Evolutionary conservation across 306 rosid species (phyloP).

Genomic region (Boehmeria nivea): DNA sequence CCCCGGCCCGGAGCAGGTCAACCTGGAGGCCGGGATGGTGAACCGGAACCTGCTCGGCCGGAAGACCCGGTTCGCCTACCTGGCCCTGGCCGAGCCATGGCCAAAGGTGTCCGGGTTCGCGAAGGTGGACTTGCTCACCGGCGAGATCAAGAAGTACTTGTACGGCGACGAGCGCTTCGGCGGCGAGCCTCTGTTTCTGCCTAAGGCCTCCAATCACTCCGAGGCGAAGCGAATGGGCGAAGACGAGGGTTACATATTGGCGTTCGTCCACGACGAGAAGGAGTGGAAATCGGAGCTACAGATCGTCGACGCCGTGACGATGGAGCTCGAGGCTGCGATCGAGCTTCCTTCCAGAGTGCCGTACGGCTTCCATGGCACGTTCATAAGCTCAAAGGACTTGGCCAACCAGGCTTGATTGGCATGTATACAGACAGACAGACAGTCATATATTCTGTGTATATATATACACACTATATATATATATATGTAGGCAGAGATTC

Average conservation of each 20-base stretch:
- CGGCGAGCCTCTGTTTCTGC: constrained; percentile 89
- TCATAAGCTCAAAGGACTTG: constrained; percentile 56
- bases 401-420: constrained; percentile 42
- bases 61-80: constrained; percentile 60
- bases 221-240: constrained; percentile 30
- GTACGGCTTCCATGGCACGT: constrained; percentile 93
- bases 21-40: constrained; percentile 95
- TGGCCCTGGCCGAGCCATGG: constrained; percentile 95
- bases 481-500: not conserved
- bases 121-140: constrained; percentile 60
- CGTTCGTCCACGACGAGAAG: constrained; percentile 87
- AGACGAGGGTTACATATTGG: constrained; percentile 70
- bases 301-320: constrained; percentile 61
- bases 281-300: constrained; percentile 75
- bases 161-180: constrained; percentile 67
- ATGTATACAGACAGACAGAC: too few species aligned
- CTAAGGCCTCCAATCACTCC: constrained; percentile 14
- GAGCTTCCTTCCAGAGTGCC: constrained; percentile 87
- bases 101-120: constrained; percentile 95
- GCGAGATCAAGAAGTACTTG: constrained; percentile 43
- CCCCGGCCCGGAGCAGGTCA: constrained; percentile 43
- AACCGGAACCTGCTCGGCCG: constrained; percentile 70
- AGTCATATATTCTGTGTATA: not conserved
- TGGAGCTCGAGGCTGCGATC: constrained; percentile 70
- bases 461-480: not conserved